phyloP scores from a whole-genome alignment of 2,329 filamentous ascomycete species.

The Tothia fuscella region DNA sequence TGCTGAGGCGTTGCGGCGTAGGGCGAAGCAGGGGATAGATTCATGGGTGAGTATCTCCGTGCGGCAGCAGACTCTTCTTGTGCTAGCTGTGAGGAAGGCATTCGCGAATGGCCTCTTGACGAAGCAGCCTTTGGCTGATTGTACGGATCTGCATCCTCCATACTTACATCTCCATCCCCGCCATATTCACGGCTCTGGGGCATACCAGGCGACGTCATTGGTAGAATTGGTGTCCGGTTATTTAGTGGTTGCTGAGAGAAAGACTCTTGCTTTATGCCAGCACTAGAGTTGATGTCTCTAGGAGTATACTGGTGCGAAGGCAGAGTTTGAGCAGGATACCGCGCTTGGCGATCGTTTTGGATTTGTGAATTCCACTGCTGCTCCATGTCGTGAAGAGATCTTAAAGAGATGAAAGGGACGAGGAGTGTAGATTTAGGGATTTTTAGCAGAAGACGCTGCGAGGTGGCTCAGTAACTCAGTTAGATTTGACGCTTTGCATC shows the following conservation, averaged over 20 bases:
- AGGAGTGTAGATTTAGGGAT: too few relatives aligned
- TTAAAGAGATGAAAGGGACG: too few relatives aligned
- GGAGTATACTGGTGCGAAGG: constrained; percentile 12
- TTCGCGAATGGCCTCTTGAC: constrained; percentile 65
- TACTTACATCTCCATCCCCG: constrained; percentile 37
- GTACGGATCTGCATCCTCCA: constrained; percentile 86
- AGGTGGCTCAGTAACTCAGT: too few relatives aligned
- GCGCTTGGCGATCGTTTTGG: constrained; percentile 17
- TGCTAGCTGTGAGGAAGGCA: constrained; percentile 61
- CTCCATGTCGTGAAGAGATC: too few relatives aligned
- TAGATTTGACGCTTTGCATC: too few relatives aligned
- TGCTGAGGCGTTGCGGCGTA: constrained; percentile 54
- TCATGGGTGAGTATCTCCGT: constrained; percentile 94
- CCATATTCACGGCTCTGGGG: constrained; percentile 22
- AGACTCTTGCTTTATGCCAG: constrained; percentile 19
- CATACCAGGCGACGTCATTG: constrained; percentile 23
- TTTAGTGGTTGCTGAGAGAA: constrained; percentile 20
- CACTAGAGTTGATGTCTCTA: constrained; percentile 16
- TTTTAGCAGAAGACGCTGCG: too few relatives aligned
- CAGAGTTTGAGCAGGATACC: constrained; percentile 10
- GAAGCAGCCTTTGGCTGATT: constrained; percentile 63
- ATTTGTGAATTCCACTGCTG: constrained; percentile 27
- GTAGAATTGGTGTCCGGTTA: constrained; percentile 26
- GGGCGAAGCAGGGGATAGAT: constrained; percentile 69
- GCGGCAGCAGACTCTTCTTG: constrained; percentile 70